These are phyloP conservation scores for Talaromyces ruber DNA, from an alignment of 495 filamentous ascomycete species.

Conservation along the genomic window DNA sequence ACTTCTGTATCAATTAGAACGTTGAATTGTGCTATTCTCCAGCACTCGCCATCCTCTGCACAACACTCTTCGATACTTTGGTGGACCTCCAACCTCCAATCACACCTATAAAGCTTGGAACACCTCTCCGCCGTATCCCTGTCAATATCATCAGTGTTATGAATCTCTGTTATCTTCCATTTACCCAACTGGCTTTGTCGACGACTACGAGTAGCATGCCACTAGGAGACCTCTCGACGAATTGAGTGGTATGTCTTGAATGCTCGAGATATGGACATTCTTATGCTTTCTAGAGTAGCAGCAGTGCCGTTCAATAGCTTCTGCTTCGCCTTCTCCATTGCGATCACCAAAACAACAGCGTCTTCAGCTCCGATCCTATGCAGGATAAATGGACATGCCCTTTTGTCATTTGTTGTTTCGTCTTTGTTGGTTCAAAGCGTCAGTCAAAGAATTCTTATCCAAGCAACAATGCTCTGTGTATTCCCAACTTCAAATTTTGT, in stretches of 20 bases:
- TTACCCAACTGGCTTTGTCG: background rate
- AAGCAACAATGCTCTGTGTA: background rate
- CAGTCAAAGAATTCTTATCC: background rate
- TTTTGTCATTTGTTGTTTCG: background rate
- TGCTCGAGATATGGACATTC: background rate
- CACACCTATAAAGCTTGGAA: background rate
- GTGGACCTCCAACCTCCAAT: background rate
- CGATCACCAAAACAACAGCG: slow-evolving; percentile 28
- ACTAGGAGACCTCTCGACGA: slow-evolving; percentile 19
- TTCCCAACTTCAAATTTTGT: too few relatives aligned
- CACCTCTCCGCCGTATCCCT: background rate
- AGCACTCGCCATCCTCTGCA: background rate
- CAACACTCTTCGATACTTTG: background rate
- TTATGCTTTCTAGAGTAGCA: background rate
- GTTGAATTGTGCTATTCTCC: background rate
- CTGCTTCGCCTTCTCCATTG: slow-evolving; percentile 16
- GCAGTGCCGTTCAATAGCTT: slow-evolving; percentile 9
- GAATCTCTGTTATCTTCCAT: background rate
- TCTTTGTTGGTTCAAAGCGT: background rate
- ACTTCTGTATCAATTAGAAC: background rate
- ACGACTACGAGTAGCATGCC: slow-evolving; percentile 24
- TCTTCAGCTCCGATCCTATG: slow-evolving; percentile 28
- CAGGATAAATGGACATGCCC: background rate
- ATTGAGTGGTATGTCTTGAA: slow-evolving; percentile 11
- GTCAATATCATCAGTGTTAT: background rate